Evolutionary conservation across 768 basidiomycete species (phyloP), one percentile per base, ranked within the genome.

Genomic region (Mycena olivaceomarginata): DNA sequence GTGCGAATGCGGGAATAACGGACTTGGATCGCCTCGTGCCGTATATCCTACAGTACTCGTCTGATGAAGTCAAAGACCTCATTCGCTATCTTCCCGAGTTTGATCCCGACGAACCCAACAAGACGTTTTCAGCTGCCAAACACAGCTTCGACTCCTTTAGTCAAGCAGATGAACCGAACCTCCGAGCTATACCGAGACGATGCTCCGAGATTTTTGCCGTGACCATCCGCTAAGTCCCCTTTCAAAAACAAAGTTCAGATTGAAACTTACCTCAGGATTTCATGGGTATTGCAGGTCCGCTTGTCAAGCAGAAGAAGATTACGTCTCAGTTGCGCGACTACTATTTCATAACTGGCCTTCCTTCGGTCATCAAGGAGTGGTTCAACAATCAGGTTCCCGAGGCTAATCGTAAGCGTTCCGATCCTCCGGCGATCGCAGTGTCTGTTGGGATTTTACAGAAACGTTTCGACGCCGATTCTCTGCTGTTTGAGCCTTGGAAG

Each of bases 281-380:
- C 18, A 5, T 12, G 8, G 15, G 56, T 31, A 69, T 77, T 10
- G 66, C 76, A 1, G 76, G n/a, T 0, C 76, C 76, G 1, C 62
- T 77, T 20, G 13, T 69, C 7, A 77, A 77, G 67, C 51, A 60
- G 18, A 0, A 8, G 5, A 20, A 39, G 8, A 45, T 77, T 15
- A 57, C 66, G 0, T 22, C 22, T 7, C n/a, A 56, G 4, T 22
- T 51, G 6, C 57, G 64, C 37, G 51, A 64, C 45, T 69, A 20
- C 15, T 76, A 79, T 31, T 76, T 79, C 53, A n/a, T 79, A 18
- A 10, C 51, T 0, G 67, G 75, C 0, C n/a, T 79, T 9, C 75
- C 78, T 0, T 13, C 0, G 3, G 12, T 11, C 7, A 65, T 79
- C 45, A 76, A 76, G 6, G 78, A 76, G 1, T 76, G 78, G 78